Percentiles rank a stretch among this genome's conserved stretches.
phyloP scores from a whole-genome alignment of 2,329 filamentous ascomycete species.

The Emergomyces orientalis region DNA sequence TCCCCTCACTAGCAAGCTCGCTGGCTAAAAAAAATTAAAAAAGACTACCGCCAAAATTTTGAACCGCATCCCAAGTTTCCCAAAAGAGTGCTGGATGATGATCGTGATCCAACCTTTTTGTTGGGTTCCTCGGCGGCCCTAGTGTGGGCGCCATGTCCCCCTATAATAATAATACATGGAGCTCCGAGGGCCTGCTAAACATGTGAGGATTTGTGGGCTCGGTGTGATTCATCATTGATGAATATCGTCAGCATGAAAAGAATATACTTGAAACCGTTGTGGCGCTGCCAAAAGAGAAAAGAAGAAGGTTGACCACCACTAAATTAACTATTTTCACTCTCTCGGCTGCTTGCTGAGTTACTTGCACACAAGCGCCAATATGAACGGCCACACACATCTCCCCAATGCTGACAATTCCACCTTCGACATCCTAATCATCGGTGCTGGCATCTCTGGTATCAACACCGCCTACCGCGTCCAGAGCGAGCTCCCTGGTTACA shows the following conservation, averaged over 20 bases:
- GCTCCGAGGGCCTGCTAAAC: no score
- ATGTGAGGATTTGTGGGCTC: no score
- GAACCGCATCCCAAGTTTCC: no score
- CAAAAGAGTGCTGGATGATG: no score
- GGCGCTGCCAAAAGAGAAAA: background rate
- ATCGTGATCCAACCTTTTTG: background rate
- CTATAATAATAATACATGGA: no score
- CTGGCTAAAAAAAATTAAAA: background rate
- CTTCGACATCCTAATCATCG: slow-evolving; percentile 55
- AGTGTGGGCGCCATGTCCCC: no score
- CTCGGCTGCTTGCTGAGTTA: no score
- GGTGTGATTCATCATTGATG: no score
- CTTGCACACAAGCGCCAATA: background rate
- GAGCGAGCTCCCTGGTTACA: slow-evolving; percentile 45
- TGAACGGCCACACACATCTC: background rate
- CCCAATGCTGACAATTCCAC: background rate
- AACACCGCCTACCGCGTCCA: slow-evolving; percentile 65
- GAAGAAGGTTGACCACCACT: background rate
- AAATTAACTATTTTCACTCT: no score
- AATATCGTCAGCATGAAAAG: no score
- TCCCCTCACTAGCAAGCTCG: background rate
- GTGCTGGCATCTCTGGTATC: slow-evolving; percentile 66
- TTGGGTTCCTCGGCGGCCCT: background rate
- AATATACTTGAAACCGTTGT: background rate
- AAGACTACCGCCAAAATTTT: no score